Evolutionary conservation across 768 basidiomycete species (phyloP).

Genomic region (Suillus subalutaceus): DNA sequence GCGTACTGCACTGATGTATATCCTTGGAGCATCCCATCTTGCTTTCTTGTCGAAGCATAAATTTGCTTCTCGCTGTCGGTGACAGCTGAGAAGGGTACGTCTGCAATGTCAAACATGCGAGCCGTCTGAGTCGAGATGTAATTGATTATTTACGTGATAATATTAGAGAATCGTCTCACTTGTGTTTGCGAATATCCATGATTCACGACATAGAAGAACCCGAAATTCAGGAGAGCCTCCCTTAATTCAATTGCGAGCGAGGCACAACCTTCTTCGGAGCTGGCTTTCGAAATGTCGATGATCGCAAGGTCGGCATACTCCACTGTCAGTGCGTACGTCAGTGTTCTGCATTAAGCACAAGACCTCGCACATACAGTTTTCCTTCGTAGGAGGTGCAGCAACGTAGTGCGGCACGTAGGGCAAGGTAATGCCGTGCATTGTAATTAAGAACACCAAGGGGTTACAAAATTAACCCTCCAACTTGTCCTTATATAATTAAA

Average conservation of each 20-base stretch:
- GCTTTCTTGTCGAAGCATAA: conserved; percentile 43
- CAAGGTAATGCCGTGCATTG: conserved; percentile 33
- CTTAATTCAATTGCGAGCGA: conserved; percentile 42
- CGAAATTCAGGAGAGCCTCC: conserved; percentile 47
- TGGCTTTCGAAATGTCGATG: conserved; percentile 50
- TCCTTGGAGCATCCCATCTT: conserved; percentile 50
- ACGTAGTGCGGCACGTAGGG: conserved; percentile 42
- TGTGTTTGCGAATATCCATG: conserved; percentile 42
- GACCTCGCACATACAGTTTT: conserved; percentile 33
- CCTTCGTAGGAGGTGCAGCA: conserved; percentile 37
- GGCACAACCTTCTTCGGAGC: conserved; percentile 39
- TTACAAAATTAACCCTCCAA: background rate
- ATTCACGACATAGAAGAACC: conserved; percentile 46
- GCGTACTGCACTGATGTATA: conserved; percentile 54
- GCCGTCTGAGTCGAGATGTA: conserved; percentile 35
- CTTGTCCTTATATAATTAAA: background rate
- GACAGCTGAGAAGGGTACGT: conserved; percentile 46
- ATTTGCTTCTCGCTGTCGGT: conserved; percentile 43
- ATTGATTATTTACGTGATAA: background rate
- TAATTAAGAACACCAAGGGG: background rate
- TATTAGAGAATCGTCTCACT: conserved; percentile 17
- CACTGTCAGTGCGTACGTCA: conserved; percentile 34
- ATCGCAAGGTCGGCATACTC: conserved; percentile 54
- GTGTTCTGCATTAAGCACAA: background rate
- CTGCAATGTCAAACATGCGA: conserved; percentile 52